Base-by-base conservation (phyloP, 257 asterid species). In the Jasminum sambac region DNA sequence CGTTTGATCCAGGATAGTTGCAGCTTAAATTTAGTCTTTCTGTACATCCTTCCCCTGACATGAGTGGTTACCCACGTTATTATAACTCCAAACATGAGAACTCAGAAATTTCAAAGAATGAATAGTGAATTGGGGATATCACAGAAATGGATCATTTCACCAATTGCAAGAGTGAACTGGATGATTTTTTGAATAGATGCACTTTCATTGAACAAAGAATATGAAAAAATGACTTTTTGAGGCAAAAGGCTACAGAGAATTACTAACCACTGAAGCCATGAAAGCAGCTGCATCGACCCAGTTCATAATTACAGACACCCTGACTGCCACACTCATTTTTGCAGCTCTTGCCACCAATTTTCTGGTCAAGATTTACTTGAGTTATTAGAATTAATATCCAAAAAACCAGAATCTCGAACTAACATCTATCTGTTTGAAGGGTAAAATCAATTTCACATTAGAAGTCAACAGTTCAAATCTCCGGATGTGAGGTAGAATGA, bases 241-340 rank as follows among this genome's bases (percentile, higher is more conserved):
- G 36, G 62, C 36, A 55, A 55, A 55, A 23, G 23, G 36, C 30
- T 8, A 55, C 8, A 0, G 26, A 55, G 8, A 67, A 74, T 52
- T 63, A 80, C 97, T 79, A 72, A 91, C 99, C 99, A 73, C 81
- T 74, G 72, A 84, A 95, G 59, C 99, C 99, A 79, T 86, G 98
- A 85, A 95, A 95, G 86, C 99, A 95, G 69, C 85, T 90, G 77
- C 99, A 95, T 79, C 72, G 85, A 72, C 99, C 96, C 86, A 89
- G 81, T 65, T 86, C 95, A 59, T 61, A 86, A 77, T 91, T 95
- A 76, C 99, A 95, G 69, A 91, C 50, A 60, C 99, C 99, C 83
- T 85, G 96, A 72, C 90, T 81, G 69, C 87, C 85, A 75, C 99
- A 95, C 25, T 83, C 85, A 74, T 81, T 83, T 74, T 74, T 82